Conservation (phyloP, 2,329 filamentous ascomycete species). For the Aspergillus brasiliensis region DNA sequence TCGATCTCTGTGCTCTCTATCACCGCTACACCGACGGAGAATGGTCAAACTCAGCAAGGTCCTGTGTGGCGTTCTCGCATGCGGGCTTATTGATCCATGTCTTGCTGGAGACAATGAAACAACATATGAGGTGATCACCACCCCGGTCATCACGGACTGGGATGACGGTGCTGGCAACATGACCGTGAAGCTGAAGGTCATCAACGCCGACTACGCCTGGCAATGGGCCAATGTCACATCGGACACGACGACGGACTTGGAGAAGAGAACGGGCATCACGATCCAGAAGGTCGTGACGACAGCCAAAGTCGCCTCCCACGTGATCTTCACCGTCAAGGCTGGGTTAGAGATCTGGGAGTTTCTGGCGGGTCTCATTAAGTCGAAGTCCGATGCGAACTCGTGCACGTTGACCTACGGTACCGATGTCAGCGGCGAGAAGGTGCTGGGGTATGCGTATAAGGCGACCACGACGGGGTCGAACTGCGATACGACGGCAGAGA, state of each 20-base stretch:
- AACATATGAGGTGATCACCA: background rate
- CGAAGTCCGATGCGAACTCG: background rate
- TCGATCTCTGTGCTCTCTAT: slow-evolving; percentile 1
- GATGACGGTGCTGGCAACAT: background rate
- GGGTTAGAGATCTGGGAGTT: background rate
- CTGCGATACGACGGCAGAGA: slow-evolving; percentile 4
- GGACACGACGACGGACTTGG: background rate
- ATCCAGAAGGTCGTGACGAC: background rate
- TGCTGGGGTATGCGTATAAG: slow-evolving; percentile 3
- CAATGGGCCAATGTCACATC: background rate
- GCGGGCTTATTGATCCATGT: background rate
- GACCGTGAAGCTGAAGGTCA: background rate
- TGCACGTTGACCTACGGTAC: slow-evolving; percentile 2
- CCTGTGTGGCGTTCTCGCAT: slow-evolving; percentile 2
- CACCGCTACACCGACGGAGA: background rate
- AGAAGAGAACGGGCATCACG: background rate
- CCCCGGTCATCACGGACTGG: background rate
- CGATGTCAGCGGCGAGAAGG: background rate
- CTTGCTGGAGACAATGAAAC: background rate
- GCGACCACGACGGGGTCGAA: background rate
- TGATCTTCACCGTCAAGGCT: background rate
- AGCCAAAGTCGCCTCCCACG: background rate
- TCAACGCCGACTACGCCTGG: background rate
- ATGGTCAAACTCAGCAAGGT: slow-evolving; percentile 1
- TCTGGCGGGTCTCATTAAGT: background rate